Conservation (phyloP, 1,139 yeast genomes). For the Geotrichum siamense region DNA sequence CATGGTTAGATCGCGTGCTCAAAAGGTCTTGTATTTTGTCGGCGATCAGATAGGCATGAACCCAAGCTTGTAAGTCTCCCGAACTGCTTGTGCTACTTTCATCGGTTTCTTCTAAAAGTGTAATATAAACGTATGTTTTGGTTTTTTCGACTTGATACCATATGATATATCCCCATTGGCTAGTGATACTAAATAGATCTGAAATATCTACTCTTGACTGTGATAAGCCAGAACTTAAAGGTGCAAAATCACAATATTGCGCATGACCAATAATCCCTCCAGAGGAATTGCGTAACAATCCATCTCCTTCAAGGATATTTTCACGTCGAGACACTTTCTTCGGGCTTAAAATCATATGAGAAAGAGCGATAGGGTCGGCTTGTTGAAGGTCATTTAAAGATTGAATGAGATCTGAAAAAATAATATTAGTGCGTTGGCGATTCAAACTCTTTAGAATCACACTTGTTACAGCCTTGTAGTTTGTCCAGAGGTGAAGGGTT, state of each 20-base stretch:
- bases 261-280: constrained; percentile 24
- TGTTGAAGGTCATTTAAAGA: constrained; percentile 26
- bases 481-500: constrained; percentile 33
- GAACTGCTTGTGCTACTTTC: constrained; percentile 16
- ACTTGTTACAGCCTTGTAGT: constrained; percentile 34
- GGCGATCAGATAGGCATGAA: constrained; percentile 31
- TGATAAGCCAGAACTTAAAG: constrained; percentile 9
- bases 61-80: constrained; percentile 31
- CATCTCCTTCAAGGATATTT: constrained; percentile 32
- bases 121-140: constrained; percentile 21
- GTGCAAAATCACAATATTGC: constrained; percentile 21
- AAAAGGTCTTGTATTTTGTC: constrained; percentile 7
- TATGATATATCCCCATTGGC: constrained; percentile 22
- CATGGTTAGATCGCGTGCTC: not conserved
- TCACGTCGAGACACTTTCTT: constrained; percentile 26
- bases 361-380: constrained; percentile 23
- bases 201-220: constrained; percentile 10
- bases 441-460: constrained; percentile 33
- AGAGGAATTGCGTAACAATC: constrained; percentile 28
- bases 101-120: constrained; percentile 19
- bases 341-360: constrained; percentile 30
- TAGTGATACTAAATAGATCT: constrained; percentile 17
- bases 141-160: constrained; percentile 18
- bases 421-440: constrained; percentile 33
- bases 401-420: constrained; percentile 30